Conservation (phyloP, 2,329 filamentous ascomycete species). For the Ceratocystis variospora region DNA sequence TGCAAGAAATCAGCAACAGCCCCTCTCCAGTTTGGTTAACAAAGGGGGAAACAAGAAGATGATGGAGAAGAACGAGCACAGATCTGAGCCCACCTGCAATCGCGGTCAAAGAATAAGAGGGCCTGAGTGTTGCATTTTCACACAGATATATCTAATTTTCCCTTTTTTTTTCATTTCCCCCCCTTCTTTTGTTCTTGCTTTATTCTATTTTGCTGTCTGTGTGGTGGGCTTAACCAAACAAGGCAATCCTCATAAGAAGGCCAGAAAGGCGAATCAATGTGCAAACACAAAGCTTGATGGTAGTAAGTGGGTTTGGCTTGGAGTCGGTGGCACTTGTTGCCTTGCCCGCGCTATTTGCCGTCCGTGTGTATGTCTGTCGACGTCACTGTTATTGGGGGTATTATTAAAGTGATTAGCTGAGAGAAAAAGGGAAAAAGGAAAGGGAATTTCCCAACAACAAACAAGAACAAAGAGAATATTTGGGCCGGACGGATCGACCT, state of each 20-base stretch:
- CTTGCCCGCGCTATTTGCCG: background rate
- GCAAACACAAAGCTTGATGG: background rate
- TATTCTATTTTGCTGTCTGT: background rate
- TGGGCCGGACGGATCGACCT: background rate
- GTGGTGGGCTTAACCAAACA: background rate
- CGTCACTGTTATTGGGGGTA: background rate
- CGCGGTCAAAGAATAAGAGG: background rate
- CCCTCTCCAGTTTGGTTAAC: background rate
- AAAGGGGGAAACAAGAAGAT: background rate
- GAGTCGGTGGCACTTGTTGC: background rate
- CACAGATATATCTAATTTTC: background rate
- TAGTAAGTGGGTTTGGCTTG: background rate
- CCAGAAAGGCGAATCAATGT: background rate
- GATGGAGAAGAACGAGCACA: no score
- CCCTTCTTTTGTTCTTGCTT: background rate
- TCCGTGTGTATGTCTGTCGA: background rate
- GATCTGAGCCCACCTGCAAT: no score
- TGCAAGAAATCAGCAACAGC: background rate
- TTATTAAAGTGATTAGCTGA: background rate
- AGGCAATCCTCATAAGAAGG: background rate
- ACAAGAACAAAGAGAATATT: background rate
- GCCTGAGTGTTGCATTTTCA: background rate
- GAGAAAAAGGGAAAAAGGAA: background rate
- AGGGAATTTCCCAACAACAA: background rate
- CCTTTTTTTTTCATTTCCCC: background rate